Percentiles rank a stretch among this genome's conserved stretches.
Evolutionary conservation across 306 rosid species (phyloP).

Genomic region (Medicago lupulina): DNA sequence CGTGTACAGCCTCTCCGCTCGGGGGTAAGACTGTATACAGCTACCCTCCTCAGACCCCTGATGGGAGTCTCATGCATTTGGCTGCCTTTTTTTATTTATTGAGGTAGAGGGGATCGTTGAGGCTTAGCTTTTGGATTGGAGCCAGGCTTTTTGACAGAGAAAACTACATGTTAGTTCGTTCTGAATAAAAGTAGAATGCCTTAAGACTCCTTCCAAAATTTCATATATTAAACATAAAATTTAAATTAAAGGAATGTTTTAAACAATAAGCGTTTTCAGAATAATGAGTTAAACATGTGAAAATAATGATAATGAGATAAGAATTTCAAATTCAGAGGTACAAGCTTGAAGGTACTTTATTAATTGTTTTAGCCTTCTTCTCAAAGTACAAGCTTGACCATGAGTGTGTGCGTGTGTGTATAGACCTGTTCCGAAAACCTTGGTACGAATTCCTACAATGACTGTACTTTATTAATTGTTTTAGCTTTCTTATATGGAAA

Average conservation of each 20-base stretch:
- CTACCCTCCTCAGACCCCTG: not conserved
- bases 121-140: not conserved
- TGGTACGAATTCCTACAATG: not conserved
- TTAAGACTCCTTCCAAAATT: not conserved
- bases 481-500: not conserved
- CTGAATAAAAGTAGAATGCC: not conserved
- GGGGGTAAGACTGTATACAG: not conserved
- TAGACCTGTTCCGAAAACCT: not conserved
- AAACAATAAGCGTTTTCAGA: not conserved
- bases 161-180: conserved; percentile 2
- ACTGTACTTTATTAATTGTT: not conserved
- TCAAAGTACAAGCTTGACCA: not conserved
- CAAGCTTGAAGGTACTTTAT: too few species aligned
- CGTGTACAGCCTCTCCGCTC: not conserved
- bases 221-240: not conserved
- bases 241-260: not conserved
- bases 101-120: not conserved
- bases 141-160: conserved; percentile 6
- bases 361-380: not conserved
- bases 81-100: not conserved
- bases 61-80: not conserved
- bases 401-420: too few species aligned
- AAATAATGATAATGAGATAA: not conserved
- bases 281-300: not conserved
- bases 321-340: not conserved